Evolutionary conservation across 805 yeast species (phyloP), one percentile per base, ranked within the genome.

Genomic region (Tanozyma kutaoensis): DNA sequence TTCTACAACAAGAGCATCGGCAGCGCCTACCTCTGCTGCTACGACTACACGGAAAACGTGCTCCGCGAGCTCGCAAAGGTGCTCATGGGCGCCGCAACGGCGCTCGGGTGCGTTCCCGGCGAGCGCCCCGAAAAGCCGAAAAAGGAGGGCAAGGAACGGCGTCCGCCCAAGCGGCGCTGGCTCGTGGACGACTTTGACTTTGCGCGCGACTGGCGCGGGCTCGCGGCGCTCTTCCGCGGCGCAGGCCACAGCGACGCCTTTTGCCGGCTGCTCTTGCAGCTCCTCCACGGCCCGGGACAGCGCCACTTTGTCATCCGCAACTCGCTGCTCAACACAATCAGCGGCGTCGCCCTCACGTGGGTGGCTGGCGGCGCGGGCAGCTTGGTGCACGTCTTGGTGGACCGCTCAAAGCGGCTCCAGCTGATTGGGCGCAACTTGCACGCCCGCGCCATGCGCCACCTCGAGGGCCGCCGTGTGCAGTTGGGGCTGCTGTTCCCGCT

Each of bases 81-180:
- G 3, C 42, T 72, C 26, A 66, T 72, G 63, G 79, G 79, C 3
- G 62, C 58, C 25, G 37, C 54, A n/a, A 47, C 47, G 11, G 59
- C 78, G 1, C 58, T 53, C 21, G 78, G 78, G 1, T 51, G 61
- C 23, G 61, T 72, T 15, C 77, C 78, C 0, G 76, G 76, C 1
- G 71, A 68, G 36, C 28, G 26, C 18, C 30, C 17, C 31, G 36
- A 25, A 42, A 47, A 11, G 14, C n/a, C 29, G 19, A 35, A 36
- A 15, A 7, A n/a, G 11, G 11, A 20, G 22, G 12, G 22, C 12
- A 20, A 11, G n/a, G 7, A 12, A 8, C 6, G 22, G 12, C 22
- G 22, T 3, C 34, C 43, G 1, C 58, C 62, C 2, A 55, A 48
- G 25, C 42, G 65, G 32, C 40, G 52, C 24, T 72, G 79, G 79